Evolutionary conservation across 306 rosid genomes (phyloP), one percentile per base, ranked within the genome.

Genomic region (Sesbania bispinosa): DNA sequence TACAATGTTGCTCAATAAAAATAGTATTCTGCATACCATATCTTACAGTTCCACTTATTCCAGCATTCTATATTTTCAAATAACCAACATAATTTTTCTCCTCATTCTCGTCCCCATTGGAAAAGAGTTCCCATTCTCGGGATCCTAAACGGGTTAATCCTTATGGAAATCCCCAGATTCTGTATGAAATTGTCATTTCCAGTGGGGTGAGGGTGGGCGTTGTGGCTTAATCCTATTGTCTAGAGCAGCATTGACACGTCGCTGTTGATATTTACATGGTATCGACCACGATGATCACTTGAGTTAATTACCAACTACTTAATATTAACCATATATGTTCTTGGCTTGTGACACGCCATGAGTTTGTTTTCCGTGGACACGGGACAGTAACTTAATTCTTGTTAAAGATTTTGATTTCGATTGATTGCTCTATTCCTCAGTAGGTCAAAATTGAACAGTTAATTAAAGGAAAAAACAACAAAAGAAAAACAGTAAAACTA

Each of bases 261-360:
- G 24, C 66, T 32, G 35, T 61, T 35, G 18, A 48, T 30, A 30
- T 18, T 47, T 20, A 15, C 5, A 30, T 8, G 38, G 13, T 72
- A n/a, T n/a, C 21, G n/a, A 29, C 20, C 23, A 10, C 4, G 10
- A 57, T 7, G 10, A 57, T 71, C 24, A 32, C 29, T 58, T n/a
- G n/a, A n/a, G n/a, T n/a, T n/a, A n/a, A n/a, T n/a, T n/a, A 23
- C 33, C 75, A 8, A 10, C 54, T 64, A 69, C 48, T 69, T 19
- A 3, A 50, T 10, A 21, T 53, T 10, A 39, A 18, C 39, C 41
- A 14, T 10, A 24, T 23, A 10, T 24, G 3, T 10, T 9, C 5
- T 2, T 36, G 10, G 32, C 11, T 36, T 39, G 53, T 24, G 53
- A 58, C 65, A 26, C 73, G 53, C 64, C 32, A n/a, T 6, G 0